These are phyloP conservation scores for Lachancea kluyveri DNA, from an alignment of 805 yeast species.

Conservation along the genomic window DNA sequence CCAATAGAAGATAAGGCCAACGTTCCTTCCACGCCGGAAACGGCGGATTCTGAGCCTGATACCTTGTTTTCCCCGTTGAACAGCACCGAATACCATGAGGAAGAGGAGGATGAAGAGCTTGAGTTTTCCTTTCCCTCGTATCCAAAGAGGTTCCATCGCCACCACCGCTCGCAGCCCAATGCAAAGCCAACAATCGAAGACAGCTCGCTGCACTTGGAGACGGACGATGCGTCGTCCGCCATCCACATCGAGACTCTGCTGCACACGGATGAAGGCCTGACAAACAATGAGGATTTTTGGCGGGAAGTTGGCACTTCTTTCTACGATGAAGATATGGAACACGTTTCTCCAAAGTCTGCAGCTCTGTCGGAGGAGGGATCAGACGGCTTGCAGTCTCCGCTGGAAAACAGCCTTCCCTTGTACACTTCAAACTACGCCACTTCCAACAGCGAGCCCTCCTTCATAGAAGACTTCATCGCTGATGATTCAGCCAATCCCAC, in stretches of 20 bases:
- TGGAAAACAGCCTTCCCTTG: conserved; percentile 1
- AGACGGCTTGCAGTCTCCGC: conserved; percentile 3
- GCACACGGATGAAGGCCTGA: conserved; percentile 7
- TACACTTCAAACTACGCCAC: too few relatives aligned
- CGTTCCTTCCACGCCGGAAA: too few relatives aligned
- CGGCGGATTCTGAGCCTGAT: conserved; percentile 19
- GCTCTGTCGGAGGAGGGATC: conserved; percentile 3
- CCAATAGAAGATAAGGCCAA: too few relatives aligned
- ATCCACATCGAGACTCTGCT: conserved; percentile 3
- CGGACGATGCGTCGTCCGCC: conserved; percentile 1
- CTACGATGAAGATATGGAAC: conserved; percentile 1
- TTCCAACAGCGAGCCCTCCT: conserved; percentile 6
- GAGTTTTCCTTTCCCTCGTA: conserved; percentile 15
- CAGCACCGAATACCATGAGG: conserved; percentile 12
- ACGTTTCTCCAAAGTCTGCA: conserved; percentile 4
- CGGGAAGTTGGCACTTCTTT: conserved; percentile 24
- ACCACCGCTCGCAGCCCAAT: too few relatives aligned
- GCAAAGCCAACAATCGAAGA: too few relatives aligned
- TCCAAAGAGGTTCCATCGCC: conserved; percentile 17
- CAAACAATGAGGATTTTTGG: conserved; percentile 28
- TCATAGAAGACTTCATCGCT: conserved; percentile 11
- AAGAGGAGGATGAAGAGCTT: conserved; percentile 18
- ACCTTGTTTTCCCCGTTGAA: conserved; percentile 23
- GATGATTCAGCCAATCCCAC: conserved; percentile 1
- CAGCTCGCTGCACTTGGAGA: not conserved